phyloP scores from a whole-genome alignment of 2,329 filamentous ascomycete genomes.

The Fusarium pseudonygamai region DNA sequence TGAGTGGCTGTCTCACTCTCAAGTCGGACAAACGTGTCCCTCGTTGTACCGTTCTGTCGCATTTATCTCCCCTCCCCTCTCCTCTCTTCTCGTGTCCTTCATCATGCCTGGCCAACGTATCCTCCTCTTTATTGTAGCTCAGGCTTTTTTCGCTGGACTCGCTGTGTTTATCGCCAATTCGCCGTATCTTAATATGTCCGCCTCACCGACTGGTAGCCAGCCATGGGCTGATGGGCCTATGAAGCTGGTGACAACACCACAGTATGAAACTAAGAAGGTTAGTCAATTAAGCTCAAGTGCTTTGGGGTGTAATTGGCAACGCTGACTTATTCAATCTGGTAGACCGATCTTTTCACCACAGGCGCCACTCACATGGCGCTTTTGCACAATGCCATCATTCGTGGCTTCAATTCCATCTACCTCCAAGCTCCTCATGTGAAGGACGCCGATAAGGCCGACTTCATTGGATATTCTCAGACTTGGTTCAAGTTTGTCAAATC shows the following conservation, averaged over 20 bases:
- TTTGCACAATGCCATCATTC: constrained; percentile 70
- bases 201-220: constrained; percentile 38
- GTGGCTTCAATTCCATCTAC: constrained; percentile 71
- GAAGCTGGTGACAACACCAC: constrained; percentile 63
- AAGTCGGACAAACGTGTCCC: constrained; percentile 23
- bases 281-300: neutral
- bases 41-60: constrained; percentile 2
- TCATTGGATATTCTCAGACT: constrained; percentile 65
- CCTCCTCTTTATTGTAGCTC: constrained; percentile 42
- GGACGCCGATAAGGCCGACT: constrained; percentile 63
- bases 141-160: constrained; percentile 45
- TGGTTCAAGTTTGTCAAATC: constrained; percentile 68
- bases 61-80: neutral
- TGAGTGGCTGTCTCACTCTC: constrained; percentile 23
- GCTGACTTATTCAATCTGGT: neutral
- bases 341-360: constrained; percentile 67
- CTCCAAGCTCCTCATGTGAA: constrained; percentile 64
- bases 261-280: constrained; percentile 62
- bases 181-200: constrained; percentile 48
- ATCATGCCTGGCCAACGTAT: constrained; percentile 37
- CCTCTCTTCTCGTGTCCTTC: neutral
- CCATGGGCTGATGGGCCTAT: constrained; percentile 66
- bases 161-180: constrained; percentile 47
- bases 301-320: neutral
- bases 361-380: constrained; percentile 70